Percentiles rank a stretch among this genome's conserved stretches.
These are phyloP conservation scores for Globisporangium cederbergense DNA, from an alignment of 352 stramenopile species.

Conservation along the genomic window DNA sequence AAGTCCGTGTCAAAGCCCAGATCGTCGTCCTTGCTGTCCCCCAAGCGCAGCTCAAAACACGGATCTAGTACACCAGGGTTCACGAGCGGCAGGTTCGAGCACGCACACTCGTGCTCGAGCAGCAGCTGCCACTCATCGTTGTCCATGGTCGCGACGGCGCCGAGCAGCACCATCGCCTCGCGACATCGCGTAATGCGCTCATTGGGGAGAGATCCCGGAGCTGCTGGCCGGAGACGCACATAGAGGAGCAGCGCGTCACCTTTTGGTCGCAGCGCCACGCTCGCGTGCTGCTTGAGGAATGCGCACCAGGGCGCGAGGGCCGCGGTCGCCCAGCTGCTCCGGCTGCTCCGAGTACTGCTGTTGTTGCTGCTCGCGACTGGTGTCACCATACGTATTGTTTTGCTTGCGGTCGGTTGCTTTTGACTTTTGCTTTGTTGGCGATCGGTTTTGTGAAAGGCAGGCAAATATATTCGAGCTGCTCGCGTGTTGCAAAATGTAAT, in stretches of 20 bases:
- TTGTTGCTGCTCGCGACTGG: conserved; percentile 1
- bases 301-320: conserved; percentile 12
- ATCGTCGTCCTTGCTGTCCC: conserved; percentile 3
- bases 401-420: no score
- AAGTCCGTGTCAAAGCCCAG: conserved; percentile 12
- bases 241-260: conserved; percentile 1
- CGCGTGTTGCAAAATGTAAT: no score
- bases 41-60: conserved; percentile 10
- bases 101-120: conserved; percentile 10
- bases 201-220: not conserved
- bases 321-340: not conserved
- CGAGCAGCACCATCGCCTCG: conserved; percentile 12
- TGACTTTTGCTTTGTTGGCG: no score
- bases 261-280: not conserved
- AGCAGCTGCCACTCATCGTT: conserved; percentile 11
- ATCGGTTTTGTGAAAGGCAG: no score
- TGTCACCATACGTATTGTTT: no score
- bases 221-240: not conserved
- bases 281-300: conserved; percentile 9
- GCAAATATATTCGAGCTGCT: no score
- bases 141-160: conserved; percentile 8
- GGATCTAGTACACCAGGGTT: not conserved
- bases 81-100: conserved; percentile 12
- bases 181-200: not conserved
- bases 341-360: no score